Percentiles rank a stretch among this genome's conserved stretches.
These are phyloP conservation scores for Cyberlindnera amylophila DNA, from an alignment of 805 yeast genomes.

Conservation along the genomic window DNA sequence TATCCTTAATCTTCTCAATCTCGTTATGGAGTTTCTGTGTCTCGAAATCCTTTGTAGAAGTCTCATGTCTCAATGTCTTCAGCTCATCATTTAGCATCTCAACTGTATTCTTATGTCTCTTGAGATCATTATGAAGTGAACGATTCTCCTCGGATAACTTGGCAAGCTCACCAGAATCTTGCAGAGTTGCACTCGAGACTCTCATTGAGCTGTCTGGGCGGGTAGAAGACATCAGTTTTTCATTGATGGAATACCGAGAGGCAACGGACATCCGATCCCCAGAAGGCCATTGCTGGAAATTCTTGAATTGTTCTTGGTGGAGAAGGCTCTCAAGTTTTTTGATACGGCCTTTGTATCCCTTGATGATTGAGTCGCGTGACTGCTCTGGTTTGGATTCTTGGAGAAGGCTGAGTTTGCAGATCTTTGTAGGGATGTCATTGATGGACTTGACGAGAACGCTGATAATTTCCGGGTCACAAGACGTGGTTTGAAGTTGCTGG, in stretches of 20 bases:
- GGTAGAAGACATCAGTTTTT: constrained; percentile 8
- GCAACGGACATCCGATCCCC: constrained; percentile 10
- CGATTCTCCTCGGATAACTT: constrained; percentile 15
- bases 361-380: constrained; percentile 37
- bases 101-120: constrained; percentile 10
- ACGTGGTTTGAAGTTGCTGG: constrained; percentile 28
- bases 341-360: constrained; percentile 68
- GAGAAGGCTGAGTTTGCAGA: constrained; percentile 8
- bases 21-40: constrained; percentile 3
- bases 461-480: constrained; percentile 32
- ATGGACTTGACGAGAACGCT: constrained; percentile 36
- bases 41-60: constrained; percentile 18
- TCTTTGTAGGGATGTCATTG: constrained; percentile 30
- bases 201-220: constrained; percentile 1
- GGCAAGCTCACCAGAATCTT: constrained; percentile 5
- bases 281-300: constrained; percentile 42
- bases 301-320: constrained; percentile 66
- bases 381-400: too few species aligned
- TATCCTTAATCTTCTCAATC: constrained; percentile 13
- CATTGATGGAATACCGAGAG: constrained; percentile 14
- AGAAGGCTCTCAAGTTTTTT: constrained; percentile 71
- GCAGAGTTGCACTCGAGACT: constrained; percentile 3
- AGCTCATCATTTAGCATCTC: constrained; percentile 18
- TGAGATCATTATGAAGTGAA: constrained; percentile 9
- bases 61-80: constrained; percentile 12